These are phyloP conservation scores for Phytophthora podocarpi DNA, from an alignment of 352 stramenopile genomes.

Conservation along the genomic window DNA sequence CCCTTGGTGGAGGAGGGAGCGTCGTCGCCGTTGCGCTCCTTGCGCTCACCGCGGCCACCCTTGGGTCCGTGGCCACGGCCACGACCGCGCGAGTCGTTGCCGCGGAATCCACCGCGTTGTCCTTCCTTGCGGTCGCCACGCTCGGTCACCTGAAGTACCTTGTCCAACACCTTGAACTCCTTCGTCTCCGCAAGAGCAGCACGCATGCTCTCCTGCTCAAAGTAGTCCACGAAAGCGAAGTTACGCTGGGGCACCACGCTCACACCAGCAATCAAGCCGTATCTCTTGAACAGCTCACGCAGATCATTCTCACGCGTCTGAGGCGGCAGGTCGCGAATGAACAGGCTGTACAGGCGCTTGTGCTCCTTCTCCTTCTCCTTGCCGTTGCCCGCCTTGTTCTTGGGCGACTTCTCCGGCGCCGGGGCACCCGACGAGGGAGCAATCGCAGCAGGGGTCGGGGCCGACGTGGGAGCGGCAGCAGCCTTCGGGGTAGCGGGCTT, in stretches of 20 bases:
- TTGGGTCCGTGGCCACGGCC: conserved; percentile 54
- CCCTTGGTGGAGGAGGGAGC: conserved; percentile 34
- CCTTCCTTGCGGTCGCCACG: conserved; percentile 76
- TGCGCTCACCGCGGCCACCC: conserved; percentile 64
- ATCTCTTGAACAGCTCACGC: conserved; percentile 80
- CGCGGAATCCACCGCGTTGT: conserved; percentile 60
- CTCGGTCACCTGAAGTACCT: conserved; percentile 77
- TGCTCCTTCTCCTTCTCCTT: conserved; percentile 46
- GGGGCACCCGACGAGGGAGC: conserved; percentile 17
- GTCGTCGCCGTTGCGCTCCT: conserved; percentile 71
- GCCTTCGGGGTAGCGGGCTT: conserved; percentile 68
- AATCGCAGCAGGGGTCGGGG: conserved; percentile 24
- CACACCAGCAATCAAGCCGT: conserved; percentile 75
- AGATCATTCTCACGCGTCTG: conserved; percentile 79
- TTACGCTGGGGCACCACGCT: conserved; percentile 60
- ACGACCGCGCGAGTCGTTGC: conserved; percentile 53
- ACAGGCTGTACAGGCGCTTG: conserved; percentile 65
- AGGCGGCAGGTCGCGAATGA: conserved; percentile 77
- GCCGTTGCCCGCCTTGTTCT: conserved; percentile 52
- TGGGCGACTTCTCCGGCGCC: conserved; percentile 38
- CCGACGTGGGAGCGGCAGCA: conserved; percentile 17
- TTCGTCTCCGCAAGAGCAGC: conserved; percentile 65
- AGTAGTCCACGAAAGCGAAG: conserved; percentile 88
- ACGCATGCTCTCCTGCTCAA: conserved; percentile 79
- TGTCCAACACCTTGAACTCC: conserved; percentile 78